Base-by-base conservation (phyloP, 2,329 filamentous ascomycete genomes). In the Cladophialophora carrionii region DNA sequence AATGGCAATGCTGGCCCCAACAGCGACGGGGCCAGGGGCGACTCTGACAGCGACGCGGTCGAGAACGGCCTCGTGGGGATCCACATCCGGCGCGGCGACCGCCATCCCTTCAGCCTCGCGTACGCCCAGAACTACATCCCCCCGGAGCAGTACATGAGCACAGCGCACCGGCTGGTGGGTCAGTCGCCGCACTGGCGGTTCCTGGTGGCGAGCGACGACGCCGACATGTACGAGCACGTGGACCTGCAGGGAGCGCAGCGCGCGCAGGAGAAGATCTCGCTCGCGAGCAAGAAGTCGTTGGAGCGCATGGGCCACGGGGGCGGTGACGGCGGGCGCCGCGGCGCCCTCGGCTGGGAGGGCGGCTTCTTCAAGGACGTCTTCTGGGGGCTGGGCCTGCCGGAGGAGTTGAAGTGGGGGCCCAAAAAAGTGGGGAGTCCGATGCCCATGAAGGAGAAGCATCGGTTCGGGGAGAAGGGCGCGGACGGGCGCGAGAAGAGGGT, bases 301-400 rank as follows among this genome's bases (percentile, higher is more conserved):
- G 71, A 72, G 17, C 67, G 68, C 24, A 60, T 60, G 57, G 57
- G 57, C 31, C 57, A 60, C 31, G 24, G 26, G 0, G 41, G 56
- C 12, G 56, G 37, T 3, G 48, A 51, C 4, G 22, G 20, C 48
- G 48, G 52, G 26, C 6, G 37, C 6, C 37, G 29, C 10, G 70
- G 64, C 12, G 88, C 92, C 73, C 87, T 91, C 48, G 92, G 91
- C 32, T 96, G 91, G 91, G 91, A 96, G 75, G 91, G 92, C 20
- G 92, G 92, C 1, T 96, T 96, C 80, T 96, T 90, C 77, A 84
- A 85, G 14, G 85, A 87, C 72, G 88, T 95, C 78, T 96, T 96
- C 77, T 93, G 90, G 86, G 89, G 87, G 57, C 81, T 96, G 0
- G 92, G 90, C 3, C 74, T 78, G n/a, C 74, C 78, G 53, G 76